These are phyloP conservation scores for Irpex sp. DNA, from an alignment of 1,284 basidiomycete genomes.

Conservation along the genomic window DNA sequence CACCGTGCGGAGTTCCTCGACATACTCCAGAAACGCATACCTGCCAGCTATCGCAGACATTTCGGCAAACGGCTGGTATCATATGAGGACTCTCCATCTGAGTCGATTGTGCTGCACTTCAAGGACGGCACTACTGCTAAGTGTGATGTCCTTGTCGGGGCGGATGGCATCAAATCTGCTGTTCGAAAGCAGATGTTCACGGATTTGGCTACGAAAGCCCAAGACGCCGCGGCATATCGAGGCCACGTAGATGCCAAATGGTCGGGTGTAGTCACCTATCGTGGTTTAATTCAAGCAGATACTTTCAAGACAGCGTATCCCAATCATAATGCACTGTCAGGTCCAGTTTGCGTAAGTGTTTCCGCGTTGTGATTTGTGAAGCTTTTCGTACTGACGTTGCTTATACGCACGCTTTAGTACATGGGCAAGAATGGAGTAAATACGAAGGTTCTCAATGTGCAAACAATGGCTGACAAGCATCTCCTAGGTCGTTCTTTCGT, in stretches of 20 bases:
- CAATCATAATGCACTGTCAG: neutral
- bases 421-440: neutral
- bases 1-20: constrained; percentile 41
- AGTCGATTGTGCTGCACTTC: constrained; percentile 23
- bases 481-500: constrained; percentile 14
- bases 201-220: constrained; percentile 2
- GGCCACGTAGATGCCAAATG: constrained; percentile 30
- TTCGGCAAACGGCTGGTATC: constrained; percentile 35
- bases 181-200: constrained; percentile 33
- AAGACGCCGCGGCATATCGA: constrained; percentile 8
- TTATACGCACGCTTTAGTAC: neutral
- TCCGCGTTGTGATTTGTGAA: constrained; percentile 8
- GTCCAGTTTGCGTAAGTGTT: neutral
- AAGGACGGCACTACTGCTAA: constrained; percentile 32
- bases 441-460: neutral
- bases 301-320: neutral
- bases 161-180: constrained; percentile 44
- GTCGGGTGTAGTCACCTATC: constrained; percentile 34
- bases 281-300: constrained; percentile 22
- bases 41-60: constrained; percentile 29
- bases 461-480: neutral
- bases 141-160: constrained; percentile 42
- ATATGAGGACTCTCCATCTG: constrained; percentile 18
- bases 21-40: constrained; percentile 34
- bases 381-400: neutral